Percentiles rank a stretch among this genome's conserved stretches.
phyloP scores from a whole-genome alignment of 2,329 filamentous ascomycete genomes.

The Pseudodiploospora longispora region DNA sequence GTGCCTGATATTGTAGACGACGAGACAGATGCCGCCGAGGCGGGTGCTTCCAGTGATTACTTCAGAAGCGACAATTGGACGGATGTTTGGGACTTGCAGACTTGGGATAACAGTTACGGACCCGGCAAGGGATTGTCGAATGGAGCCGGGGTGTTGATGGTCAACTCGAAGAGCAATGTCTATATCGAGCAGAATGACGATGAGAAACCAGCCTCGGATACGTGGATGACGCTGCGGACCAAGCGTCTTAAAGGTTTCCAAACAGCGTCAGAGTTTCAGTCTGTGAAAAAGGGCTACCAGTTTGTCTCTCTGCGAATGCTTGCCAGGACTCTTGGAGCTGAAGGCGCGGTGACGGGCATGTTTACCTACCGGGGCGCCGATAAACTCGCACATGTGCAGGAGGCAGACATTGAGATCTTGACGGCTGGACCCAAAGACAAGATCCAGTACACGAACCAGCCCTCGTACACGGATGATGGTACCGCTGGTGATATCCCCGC shows the following conservation, averaged over 20 bases:
- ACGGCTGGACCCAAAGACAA: slow-evolving; percentile 35
- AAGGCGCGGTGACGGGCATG: slow-evolving; percentile 43
- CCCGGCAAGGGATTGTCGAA: slow-evolving; percentile 16
- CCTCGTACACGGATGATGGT: slow-evolving; percentile 37
- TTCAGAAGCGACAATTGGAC: slow-evolving; percentile 30
- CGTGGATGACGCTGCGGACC: slow-evolving; percentile 41
- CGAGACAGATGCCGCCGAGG: slow-evolving; percentile 17
- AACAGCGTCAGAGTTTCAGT: slow-evolving; percentile 40
- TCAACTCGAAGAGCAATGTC: slow-evolving; percentile 35
- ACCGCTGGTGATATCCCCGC: slow-evolving; percentile 35
- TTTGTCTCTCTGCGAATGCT: slow-evolving; percentile 38
- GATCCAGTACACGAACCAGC: slow-evolving; percentile 55
- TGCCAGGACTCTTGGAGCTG: slow-evolving; percentile 40
- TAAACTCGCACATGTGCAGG: slow-evolving; percentile 34
- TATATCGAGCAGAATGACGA: slow-evolving; percentile 39
- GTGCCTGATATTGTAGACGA: slow-evolving; percentile 25
- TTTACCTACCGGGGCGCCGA: slow-evolving; percentile 40
- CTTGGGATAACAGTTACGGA: slow-evolving; percentile 33
- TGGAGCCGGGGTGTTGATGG: slow-evolving; percentile 26
- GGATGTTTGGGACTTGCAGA: slow-evolving; percentile 29
- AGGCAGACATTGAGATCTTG: slow-evolving; percentile 46
- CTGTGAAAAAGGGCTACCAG: slow-evolving; percentile 18
- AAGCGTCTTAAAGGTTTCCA: slow-evolving; percentile 35
- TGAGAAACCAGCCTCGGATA: slow-evolving; percentile 22
- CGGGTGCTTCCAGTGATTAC: slow-evolving; percentile 28